Evolutionary conservation across 2,329 filamentous ascomycete genomes (phyloP).

Genomic region (Rutstroemia sp.): DNA sequence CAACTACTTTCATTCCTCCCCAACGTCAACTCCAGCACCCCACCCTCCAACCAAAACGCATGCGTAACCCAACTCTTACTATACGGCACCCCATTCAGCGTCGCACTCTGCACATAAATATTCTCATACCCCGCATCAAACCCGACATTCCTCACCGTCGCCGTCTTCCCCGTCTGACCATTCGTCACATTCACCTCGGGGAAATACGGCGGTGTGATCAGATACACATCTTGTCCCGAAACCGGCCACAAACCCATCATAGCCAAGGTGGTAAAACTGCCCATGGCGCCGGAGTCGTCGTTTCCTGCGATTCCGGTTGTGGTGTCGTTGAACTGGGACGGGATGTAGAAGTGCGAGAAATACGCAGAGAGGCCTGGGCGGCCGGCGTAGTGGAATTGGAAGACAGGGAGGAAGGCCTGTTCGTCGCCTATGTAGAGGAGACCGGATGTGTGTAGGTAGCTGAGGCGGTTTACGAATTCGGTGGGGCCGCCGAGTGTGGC

Average conservation of each 20-base stretch:
- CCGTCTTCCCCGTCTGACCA: constrained; percentile 49
- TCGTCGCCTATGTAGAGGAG: constrained; percentile 62
- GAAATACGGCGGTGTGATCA: constrained; percentile 64
- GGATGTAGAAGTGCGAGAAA: constrained; percentile 57
- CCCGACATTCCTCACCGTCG: constrained; percentile 51
- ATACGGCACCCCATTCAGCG: constrained; percentile 51
- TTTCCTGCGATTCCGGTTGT: constrained; percentile 59
- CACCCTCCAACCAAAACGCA: constrained; percentile 59
- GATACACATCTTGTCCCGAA: constrained; percentile 61
- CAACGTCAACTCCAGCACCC: constrained; percentile 53
- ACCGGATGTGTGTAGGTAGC: constrained; percentile 55
- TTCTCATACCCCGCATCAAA: constrained; percentile 52
- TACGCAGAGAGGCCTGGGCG: constrained; percentile 40
- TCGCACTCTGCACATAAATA: constrained; percentile 60
- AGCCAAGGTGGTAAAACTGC: constrained; percentile 24
- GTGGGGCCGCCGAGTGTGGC: constrained; percentile 51
- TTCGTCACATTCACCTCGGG: constrained; percentile 50
- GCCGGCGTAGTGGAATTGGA: constrained; percentile 64
- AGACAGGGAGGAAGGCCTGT: constrained; percentile 58
- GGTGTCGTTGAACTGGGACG: constrained; percentile 52
- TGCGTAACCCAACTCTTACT: constrained; percentile 62
- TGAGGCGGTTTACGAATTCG: constrained; percentile 52
- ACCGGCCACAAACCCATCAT: constrained; percentile 54
- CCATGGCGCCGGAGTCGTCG: constrained; percentile 62
- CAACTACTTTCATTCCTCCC: constrained; percentile 55